Base-by-base conservation (phyloP, 1,284 basidiomycete species). In the Apiotrichum akiyoshidainum region DNA sequence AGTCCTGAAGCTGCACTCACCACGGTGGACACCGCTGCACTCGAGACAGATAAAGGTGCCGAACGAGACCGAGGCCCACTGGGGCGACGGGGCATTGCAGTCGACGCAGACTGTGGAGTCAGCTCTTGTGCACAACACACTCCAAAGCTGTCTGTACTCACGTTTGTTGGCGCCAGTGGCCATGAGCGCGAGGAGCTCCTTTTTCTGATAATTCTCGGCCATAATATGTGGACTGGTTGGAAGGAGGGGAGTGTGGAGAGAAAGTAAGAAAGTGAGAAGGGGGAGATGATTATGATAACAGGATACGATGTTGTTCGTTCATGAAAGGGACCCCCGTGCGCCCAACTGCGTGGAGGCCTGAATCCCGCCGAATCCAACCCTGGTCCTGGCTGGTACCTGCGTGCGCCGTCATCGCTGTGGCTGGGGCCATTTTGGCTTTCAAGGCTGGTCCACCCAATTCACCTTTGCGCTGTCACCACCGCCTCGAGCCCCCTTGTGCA, bases 21-120 rank as follows among this genome's bases (percentile, higher is more conserved):
- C 87, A 79, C 93, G 82, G 79, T 97, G 93, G 41, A 86, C 82
- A 33, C 92, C 92, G 17, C 90, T 91, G 75, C 93, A 96, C 85
- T 90, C 79, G 42, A 97, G 82, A 76, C 93, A 97, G 64, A 96
- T 83, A 75, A 94, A 93, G 52, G 90, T 83, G 54, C 89, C 92
- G 54, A 76, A 67, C 61, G 66, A 67, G 59, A 73, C 64, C 66
- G 86, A 87, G n/a, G 90, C 89, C 92, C 92, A 95, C 74, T 94
- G 90, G 1, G 91, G 92, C 69, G 90, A 89, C 14, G 89, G 90
- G 59, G 89, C 91, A 16, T 79, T 77, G 70, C 92, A 95, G 74
- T 94, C 91, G 35, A 84, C 82, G 71, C 91, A 94, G 52, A 80
- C 80, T 80, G 59, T 22, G 10, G 39, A 39, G 6, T 44, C 26